Evolutionary conservation across 768 basidiomycete genomes (phyloP), one percentile per base, ranked within the genome.

Genomic region (Agrocybe pediades): DNA sequence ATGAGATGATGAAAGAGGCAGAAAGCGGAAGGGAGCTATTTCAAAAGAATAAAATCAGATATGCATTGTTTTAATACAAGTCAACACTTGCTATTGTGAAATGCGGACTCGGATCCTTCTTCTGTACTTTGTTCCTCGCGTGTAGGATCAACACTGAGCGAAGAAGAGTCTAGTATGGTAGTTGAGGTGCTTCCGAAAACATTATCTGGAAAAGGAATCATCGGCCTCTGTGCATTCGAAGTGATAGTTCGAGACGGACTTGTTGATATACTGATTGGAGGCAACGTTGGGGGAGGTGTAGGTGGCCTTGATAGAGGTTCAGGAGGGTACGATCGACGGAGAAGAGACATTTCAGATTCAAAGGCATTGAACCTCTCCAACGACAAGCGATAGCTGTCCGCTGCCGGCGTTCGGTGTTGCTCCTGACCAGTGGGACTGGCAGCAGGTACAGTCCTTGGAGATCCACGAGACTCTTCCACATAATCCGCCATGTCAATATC

Each of bases 291-390:
- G 19, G 71, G 72, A 21, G 71, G 66, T 1, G 71, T 64, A 15
- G 63, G 57, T 2, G 65, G 58, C 8, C 66, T 65, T 21, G 66
- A 54, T 0, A 57, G 45, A 8, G 54, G 40, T 27, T 58, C 60
- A 23, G 52, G 46, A 39, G 46, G 46, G 5, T 41, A 41, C 24
- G 55, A 52, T 47, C 46, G 17, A 24, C 55, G 50, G 55, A 83
- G 64, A 17, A 73, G 73, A 55, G 78, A 74, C 41, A 82, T 83
- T 46, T 83, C 74, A 48, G 71, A 73, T 61, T 85, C 80, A 54
- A 84, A 83, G 24, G 74, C 72, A 65, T 74, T 78, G 58, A 83
- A 82, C 26, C 80, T 76, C 27, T 81, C 79, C 20, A 84, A 55
- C 0, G 81, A 76, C 15, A 72, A 59, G 19, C 78, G 73, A 30